These are phyloP conservation scores for Cyberlindnera amylophila DNA, from an alignment of 805 yeast species.

Conservation along the genomic window DNA sequence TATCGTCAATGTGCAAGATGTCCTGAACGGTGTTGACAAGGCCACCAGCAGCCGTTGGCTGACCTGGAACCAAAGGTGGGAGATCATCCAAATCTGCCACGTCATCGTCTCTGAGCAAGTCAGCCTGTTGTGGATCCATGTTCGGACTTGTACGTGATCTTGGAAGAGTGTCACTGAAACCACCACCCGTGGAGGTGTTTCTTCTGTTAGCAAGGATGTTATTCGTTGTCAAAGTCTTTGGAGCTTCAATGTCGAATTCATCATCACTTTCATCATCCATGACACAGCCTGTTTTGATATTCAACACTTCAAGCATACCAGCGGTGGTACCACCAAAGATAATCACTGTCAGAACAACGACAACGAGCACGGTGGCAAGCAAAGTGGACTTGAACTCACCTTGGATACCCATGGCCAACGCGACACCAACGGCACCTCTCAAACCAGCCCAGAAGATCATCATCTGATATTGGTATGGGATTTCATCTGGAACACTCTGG, in stretches of 20 bases:
- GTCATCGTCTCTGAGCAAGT: conserved; percentile 25
- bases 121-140: conserved; percentile 19
- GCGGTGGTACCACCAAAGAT: conserved; percentile 98
- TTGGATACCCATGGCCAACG: conserved; percentile 94
- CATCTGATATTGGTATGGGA: conserved; percentile 93
- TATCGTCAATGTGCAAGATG: conserved; percentile 56
- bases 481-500: conserved; percentile 67
- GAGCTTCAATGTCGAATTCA: conserved; percentile 89
- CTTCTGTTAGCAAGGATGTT: conserved; percentile 21
- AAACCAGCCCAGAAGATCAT: conserved; percentile 99
- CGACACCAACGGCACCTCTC: conserved; percentile 99
- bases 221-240: conserved; percentile 28
- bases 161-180: conserved; percentile 28
- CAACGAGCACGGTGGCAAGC: conserved; percentile 92
- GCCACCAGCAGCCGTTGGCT: conserved; percentile 8
- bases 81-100: conserved; percentile 23
- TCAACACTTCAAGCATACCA: conserved; percentile 92
- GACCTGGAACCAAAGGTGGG: conserved; percentile 24
- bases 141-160: conserved; percentile 22
- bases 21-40: conserved; percentile 25
- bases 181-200: conserved; percentile 1
- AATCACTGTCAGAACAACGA: conserved; percentile 93
- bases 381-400: conserved; percentile 89
- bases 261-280: conserved; percentile 86
- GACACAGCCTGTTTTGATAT: conserved; percentile 86